Conservation (phyloP, 176 grass and related monocot species). For the Bolboschoenus planiculmis region DNA sequence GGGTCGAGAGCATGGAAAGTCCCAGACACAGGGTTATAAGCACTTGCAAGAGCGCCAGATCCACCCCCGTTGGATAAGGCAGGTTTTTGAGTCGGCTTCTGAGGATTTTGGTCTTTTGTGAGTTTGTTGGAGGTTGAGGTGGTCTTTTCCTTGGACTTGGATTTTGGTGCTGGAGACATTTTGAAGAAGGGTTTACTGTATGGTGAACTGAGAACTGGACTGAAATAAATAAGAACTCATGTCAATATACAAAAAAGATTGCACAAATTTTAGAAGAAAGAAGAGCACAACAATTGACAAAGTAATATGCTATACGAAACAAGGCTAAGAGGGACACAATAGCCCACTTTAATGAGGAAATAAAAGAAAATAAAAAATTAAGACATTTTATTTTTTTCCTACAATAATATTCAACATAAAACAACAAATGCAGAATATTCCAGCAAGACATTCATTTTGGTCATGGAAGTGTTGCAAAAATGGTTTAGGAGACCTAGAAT, state of each 20-base stretch:
- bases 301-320: neutral
- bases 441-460: neutral
- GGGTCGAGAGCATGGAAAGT: constrained; percentile 83
- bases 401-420: neutral
- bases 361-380: neutral
- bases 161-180: constrained; percentile 94
- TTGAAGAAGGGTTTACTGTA: neutral
- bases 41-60: constrained; percentile 48
- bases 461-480: neutral
- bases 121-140: constrained; percentile 62
- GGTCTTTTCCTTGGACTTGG: constrained; percentile 69
- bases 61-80: constrained; percentile 13
- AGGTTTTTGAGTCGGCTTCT: constrained; percentile 35
- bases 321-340: neutral
- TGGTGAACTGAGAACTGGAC: neutral
- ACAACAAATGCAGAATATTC: neutral
- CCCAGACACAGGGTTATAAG: constrained; percentile 69
- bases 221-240: neutral
- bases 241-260: neutral
- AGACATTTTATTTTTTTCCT: neutral
- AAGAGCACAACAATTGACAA: neutral
- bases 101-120: constrained; percentile 39
- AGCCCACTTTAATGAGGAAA: neutral
- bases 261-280: neutral
- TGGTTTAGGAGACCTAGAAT: neutral